These are phyloP conservation scores for Vaccinium macrocarpon DNA, from an alignment of 148 eudicot species.

Conservation along the genomic window DNA sequence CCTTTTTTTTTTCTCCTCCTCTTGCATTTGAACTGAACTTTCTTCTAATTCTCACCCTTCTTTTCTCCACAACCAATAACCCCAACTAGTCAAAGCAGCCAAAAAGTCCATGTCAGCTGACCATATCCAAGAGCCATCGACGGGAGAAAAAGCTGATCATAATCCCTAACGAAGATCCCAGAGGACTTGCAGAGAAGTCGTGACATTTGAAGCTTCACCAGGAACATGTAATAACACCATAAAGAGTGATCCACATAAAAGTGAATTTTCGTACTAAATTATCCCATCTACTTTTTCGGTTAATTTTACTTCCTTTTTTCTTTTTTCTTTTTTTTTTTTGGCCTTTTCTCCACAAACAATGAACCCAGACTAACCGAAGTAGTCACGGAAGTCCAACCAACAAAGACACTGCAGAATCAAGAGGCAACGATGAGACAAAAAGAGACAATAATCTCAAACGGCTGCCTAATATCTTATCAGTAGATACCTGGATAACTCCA, in stretches of 20 bases:
- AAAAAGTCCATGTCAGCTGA: background rate
- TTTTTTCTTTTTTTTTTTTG: background rate
- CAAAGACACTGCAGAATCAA: background rate
- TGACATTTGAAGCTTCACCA: background rate
- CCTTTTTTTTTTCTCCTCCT: background rate
- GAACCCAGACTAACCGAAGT: constrained; percentile 9
- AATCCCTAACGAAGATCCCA: background rate
- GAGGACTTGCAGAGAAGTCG: background rate
- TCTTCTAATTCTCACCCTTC: background rate
- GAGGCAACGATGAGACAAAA: constrained; percentile 9
- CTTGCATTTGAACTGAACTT: background rate
- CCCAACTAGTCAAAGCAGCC: background rate
- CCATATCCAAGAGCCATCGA: background rate
- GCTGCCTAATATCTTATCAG: constrained; percentile 5
- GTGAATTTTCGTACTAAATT: background rate
- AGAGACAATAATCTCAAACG: background rate
- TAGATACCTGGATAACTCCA: background rate
- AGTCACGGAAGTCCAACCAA: background rate
- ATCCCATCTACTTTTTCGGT: background rate
- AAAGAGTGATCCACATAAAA: background rate
- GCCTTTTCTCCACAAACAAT: background rate
- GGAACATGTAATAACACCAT: background rate
- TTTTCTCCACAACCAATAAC: background rate
- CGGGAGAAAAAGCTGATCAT: background rate
- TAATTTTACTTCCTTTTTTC: background rate